These are phyloP conservation scores for Massariosphaeria phaeospora DNA, from an alignment of 495 filamentous ascomycete genomes.

Conservation along the genomic window DNA sequence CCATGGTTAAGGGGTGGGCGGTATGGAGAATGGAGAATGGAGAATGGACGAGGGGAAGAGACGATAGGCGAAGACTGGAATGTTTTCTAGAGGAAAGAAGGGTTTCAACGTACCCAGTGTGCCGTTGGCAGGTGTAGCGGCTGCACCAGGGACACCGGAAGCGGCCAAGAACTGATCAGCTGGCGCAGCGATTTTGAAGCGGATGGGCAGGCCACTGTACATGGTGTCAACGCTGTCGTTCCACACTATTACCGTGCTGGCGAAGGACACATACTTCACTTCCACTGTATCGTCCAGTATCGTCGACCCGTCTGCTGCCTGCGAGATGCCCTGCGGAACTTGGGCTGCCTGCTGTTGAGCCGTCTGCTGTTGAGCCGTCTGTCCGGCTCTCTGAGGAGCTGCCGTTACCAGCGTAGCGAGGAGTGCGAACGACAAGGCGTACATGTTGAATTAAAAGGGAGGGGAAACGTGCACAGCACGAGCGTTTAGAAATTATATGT, in stretches of 20 bases:
- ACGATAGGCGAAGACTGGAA: too few species aligned
- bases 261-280: constrained; percentile 43
- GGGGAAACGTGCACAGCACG: constrained; percentile 14
- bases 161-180: constrained; percentile 44
- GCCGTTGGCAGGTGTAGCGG: constrained; percentile 36
- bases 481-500: constrained; percentile 5
- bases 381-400: constrained; percentile 9
- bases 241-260: too few species aligned
- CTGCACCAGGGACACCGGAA: constrained; percentile 42
- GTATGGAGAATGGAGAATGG: too few species aligned
- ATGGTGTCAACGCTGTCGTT: too few species aligned
- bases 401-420: constrained; percentile 4
- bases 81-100: too few species aligned
- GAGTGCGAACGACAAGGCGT: constrained; percentile 1
- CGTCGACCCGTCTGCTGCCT: constrained; percentile 46
- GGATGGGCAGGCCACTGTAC: constrained; percentile 44
- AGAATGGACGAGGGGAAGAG: too few species aligned
- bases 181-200: constrained; percentile 47
- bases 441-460: constrained; percentile 11
- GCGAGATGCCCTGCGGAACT: constrained; percentile 33
- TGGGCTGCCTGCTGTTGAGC: constrained; percentile 43
- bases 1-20: too few species aligned
- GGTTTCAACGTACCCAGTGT: too few species aligned
- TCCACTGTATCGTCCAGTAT: constrained; percentile 47
- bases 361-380: constrained; percentile 18